These are phyloP conservation scores for Tricholoma saponaceum DNA, from an alignment of 768 basidiomycete species.

Conservation along the genomic window DNA sequence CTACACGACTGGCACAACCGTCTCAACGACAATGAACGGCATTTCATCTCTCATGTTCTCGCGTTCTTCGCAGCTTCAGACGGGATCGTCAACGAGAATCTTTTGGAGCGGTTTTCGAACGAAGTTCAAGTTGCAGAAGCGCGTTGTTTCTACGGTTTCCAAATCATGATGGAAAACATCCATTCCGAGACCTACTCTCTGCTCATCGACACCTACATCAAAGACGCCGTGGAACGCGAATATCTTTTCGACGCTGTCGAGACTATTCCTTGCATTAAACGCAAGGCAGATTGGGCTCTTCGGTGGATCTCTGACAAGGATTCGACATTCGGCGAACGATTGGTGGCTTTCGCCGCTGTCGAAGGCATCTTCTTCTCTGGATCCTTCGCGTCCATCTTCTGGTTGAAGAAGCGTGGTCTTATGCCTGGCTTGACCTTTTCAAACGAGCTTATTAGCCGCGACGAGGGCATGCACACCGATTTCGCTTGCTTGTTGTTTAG, in stretches of 20 bases:
- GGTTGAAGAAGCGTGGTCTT: slow-evolving; percentile 94
- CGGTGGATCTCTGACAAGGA: slow-evolving; percentile 82
- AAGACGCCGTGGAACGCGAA: slow-evolving; percentile 69
- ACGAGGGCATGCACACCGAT: slow-evolving; percentile 97
- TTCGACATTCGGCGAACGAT: slow-evolving; percentile 82
- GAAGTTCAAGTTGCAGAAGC: slow-evolving; percentile 94
- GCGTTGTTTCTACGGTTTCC: slow-evolving; percentile 96
- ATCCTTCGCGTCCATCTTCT: slow-evolving; percentile 91
- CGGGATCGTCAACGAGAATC: slow-evolving; percentile 95
- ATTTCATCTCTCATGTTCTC: slow-evolving; percentile 90
- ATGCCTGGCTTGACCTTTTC: slow-evolving; percentile 98
- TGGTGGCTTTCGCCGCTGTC: slow-evolving; percentile 95
- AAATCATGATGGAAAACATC: slow-evolving; percentile 99
- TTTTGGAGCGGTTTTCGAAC: slow-evolving; percentile 88
- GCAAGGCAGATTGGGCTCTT: slow-evolving; percentile 95
- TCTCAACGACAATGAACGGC: slow-evolving; percentile 78
- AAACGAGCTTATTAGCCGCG: slow-evolving; percentile 93
- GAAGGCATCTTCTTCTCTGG: slow-evolving; percentile 98
- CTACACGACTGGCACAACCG: slow-evolving; percentile 79
- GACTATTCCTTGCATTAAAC: slow-evolving; percentile 88
- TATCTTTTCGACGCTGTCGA: slow-evolving; percentile 92
- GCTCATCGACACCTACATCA: slow-evolving; percentile 93
- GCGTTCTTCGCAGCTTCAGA: slow-evolving; percentile 97
- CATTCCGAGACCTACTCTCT: slow-evolving; percentile 97
- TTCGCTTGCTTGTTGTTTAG: slow-evolving; percentile 90